Percentiles rank a stretch among this genome's conserved stretches.
phyloP scores from a whole-genome alignment of 169 alveolate genomes.

The Cyclospora cayetanensis region DNA sequence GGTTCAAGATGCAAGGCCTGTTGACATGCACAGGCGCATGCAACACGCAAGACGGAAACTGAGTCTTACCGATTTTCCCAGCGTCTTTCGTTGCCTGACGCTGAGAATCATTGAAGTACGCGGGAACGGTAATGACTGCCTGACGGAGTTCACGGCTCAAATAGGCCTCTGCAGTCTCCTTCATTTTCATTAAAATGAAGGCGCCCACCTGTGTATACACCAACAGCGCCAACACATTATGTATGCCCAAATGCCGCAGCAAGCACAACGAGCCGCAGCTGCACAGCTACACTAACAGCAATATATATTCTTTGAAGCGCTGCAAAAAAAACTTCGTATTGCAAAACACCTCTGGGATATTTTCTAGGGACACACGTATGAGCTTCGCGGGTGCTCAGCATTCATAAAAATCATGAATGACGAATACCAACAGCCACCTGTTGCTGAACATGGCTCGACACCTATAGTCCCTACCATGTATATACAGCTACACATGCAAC shows the following conservation, averaged over 20 bases:
- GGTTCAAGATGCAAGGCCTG: neutral
- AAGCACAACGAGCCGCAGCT: neutral
- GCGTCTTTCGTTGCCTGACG: conserved; percentile 99
- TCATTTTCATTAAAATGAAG: conserved; percentile 96
- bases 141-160: conserved; percentile 94
- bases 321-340: too few relatives aligned
- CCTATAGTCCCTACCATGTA: too few relatives aligned
- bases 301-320: too few relatives aligned
- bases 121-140: conserved; percentile 99
- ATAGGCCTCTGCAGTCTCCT: conserved; percentile 97
- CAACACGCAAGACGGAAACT: neutral
- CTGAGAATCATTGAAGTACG: conserved; percentile 98
- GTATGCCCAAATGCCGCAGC: neutral
- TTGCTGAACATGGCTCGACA: too few relatives aligned
- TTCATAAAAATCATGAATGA: too few relatives aligned
- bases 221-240: neutral
- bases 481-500: too few relatives aligned
- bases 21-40: neutral
- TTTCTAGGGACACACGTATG: too few relatives aligned
- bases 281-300: too few relatives aligned
- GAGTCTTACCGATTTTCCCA: conserved; percentile 90
- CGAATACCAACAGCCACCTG: too few relatives aligned
- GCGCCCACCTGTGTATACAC: conserved; percentile 78
- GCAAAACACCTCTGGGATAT: too few relatives aligned
- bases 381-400: too few relatives aligned